Evolutionary conservation across 108 stramenopile species (phyloP), one percentile per base, ranked within the genome.

Genomic region (Discostella pseudostelligera): DNA sequence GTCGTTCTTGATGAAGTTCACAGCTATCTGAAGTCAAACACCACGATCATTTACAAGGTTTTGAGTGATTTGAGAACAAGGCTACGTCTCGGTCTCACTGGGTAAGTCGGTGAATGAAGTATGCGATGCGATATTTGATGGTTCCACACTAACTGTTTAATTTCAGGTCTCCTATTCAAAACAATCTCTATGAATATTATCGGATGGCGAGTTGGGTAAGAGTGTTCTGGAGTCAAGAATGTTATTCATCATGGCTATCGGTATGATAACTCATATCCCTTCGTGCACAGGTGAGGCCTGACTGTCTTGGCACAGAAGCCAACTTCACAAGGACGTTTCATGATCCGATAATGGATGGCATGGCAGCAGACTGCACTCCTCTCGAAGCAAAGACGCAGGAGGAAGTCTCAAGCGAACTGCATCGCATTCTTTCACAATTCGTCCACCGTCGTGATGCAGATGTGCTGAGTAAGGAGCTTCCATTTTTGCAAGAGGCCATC

Each of bases 1-100:
- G 72, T 88, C 0, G 67, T 85, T 2, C 36, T 87, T 4, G 90
- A 91, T 63, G 90, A 91, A 75, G 87, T 76, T 7, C 90, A 91
- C 65, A 64, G 63, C 12, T 79, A 83, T 82, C 66, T 91, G 32
- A 87, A 85, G 54, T 84, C 56, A 11, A 72, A 68, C 24, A 59
- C 47, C 14, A 81, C 62, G 32, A 49, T 72, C 14, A 69, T 82
- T 14, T 85, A 29, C 56, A 85, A 83, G 56, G 81, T 76, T 7
- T 68, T 88, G 21, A 42, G 50, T 20, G 44, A 13, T 13, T 54
- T 88, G 47, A 51, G 48, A 26, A 84, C 86, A 20, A 69, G 28
- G 22, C 53, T 84, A 47, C 79, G 85, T 17, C 73, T 91, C 47
- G 81, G 67, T n/a, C 69, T 91, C 2, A 82, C 90, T 17, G 90